Percentiles rank a stretch among this genome's conserved stretches.
Conservation (phyloP, 768 basidiomycete species). For the Suillus decipiens region DNA sequence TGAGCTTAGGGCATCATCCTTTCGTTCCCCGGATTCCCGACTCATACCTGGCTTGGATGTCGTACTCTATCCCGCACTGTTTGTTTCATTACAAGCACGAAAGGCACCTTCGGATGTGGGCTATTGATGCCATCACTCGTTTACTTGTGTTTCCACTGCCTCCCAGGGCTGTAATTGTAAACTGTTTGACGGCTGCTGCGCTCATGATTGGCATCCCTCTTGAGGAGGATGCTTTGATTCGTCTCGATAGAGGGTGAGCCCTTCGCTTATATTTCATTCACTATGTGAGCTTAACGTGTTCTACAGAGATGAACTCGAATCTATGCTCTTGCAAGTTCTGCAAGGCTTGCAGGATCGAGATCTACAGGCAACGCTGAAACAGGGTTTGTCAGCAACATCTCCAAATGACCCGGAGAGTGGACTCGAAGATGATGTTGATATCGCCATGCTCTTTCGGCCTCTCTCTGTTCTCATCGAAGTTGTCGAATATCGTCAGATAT, state of each 20-base stretch:
- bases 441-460: not conserved
- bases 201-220: conserved; percentile 5
- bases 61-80: conserved; percentile 6
- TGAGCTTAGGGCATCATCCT: not conserved
- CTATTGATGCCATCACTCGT: conserved; percentile 8
- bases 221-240: not conserved
- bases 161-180: not conserved
- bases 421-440: not conserved
- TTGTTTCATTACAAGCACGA: conserved; percentile 1
- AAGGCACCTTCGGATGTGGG: conserved; percentile 5
- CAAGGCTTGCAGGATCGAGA: not conserved
- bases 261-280: not conserved
- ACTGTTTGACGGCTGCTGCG: conserved; percentile 8
- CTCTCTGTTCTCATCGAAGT: conserved; percentile 1
- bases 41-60: conserved; percentile 8
- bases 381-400: not conserved
- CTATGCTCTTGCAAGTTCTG: not conserved
- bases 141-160: conserved; percentile 7
- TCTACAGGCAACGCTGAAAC: not conserved
- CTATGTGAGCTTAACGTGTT: not conserved
- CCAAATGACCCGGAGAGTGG: not conserved
- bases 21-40: conserved; percentile 3
- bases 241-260: conserved; percentile 6
- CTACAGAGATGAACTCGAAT: not conserved
- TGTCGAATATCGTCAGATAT: not conserved